Conservation (phyloP, 2,329 filamentous ascomycete species). For the Alternaria panax region DNA sequence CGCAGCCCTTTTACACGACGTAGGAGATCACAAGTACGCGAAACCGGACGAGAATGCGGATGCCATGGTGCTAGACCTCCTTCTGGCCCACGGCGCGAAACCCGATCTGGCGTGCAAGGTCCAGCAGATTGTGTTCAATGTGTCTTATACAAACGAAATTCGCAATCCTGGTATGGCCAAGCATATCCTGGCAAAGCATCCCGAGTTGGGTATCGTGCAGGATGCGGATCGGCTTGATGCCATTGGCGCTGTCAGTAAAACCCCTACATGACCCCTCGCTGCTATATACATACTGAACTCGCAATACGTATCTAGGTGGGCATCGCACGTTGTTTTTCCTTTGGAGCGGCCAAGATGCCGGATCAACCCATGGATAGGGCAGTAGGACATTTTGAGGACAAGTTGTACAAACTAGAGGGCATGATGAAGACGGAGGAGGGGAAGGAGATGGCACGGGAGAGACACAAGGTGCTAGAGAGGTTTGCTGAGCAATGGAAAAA, state of each 20-base stretch:
- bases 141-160: slow-evolving; percentile 79
- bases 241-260: slow-evolving; percentile 68
- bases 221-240: slow-evolving; percentile 94
- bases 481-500: slow-evolving; percentile 28
- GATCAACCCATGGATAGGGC: slow-evolving; percentile 36
- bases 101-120: slow-evolving; percentile 68
- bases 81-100: slow-evolving; percentile 65
- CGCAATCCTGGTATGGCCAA: slow-evolving; percentile 67
- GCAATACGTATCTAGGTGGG: slow-evolving; percentile 64
- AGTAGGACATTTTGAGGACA: slow-evolving; percentile 49
- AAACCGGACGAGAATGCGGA: slow-evolving; percentile 62
- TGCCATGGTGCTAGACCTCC: slow-evolving; percentile 63
- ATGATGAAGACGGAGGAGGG: slow-evolving; percentile 50
- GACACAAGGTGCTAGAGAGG: slow-evolving; percentile 20
- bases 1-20: slow-evolving; percentile 73
- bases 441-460: slow-evolving; percentile 24
- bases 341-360: slow-evolving; percentile 62
- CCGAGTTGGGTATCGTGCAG: slow-evolving; percentile 85
- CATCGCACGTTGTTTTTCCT: slow-evolving; percentile 79
- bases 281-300: no score
- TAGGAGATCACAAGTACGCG: slow-evolving; percentile 83
- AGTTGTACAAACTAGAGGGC: slow-evolving; percentile 39
- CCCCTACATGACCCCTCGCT: no score
- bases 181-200: slow-evolving; percentile 68
- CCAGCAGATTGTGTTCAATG: slow-evolving; percentile 75